phyloP scores from a whole-genome alignment of 768 basidiomycete species.

The Boletus eberwhitei region DNA sequence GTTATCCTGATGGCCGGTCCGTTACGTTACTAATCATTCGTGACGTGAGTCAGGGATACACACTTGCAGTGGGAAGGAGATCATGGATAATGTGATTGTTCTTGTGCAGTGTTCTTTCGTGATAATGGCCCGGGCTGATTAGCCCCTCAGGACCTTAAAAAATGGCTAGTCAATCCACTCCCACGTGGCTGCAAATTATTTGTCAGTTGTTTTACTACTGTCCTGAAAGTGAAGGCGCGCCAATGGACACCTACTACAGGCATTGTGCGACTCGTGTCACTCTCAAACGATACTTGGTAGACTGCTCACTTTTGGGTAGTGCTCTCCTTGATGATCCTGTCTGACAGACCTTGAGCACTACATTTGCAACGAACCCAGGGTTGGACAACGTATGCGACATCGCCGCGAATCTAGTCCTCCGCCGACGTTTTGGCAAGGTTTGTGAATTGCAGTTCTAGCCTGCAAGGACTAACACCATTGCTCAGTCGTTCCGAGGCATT shows the following conservation, averaged over 20 bases:
- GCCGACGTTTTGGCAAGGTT: constrained; percentile 10
- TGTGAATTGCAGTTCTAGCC: neutral
- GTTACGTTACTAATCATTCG: neutral
- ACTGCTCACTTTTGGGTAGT: neutral
- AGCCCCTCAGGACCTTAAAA: constrained; percentile 19
- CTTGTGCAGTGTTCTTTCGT: constrained; percentile 33
- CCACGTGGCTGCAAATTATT: constrained; percentile 28
- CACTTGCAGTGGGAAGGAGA: constrained; percentile 8
- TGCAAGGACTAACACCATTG: neutral
- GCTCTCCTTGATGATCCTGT: neutral
- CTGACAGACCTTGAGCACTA: constrained; percentile 26
- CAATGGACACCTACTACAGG: constrained; percentile 10
- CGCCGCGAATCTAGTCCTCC: neutral
- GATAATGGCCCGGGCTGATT: constrained; percentile 24
- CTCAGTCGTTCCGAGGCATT: constrained; percentile 1
- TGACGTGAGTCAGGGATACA: constrained; percentile 8
- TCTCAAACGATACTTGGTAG: constrained; percentile 30
- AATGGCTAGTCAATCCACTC: constrained; percentile 23
- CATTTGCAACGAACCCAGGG: constrained; percentile 21
- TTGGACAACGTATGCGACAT: neutral
- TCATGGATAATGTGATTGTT: constrained; percentile 24
- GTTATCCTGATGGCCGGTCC: neutral
- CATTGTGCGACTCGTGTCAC: constrained; percentile 30
- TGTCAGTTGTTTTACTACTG: constrained; percentile 12
- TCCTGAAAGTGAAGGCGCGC: neutral